These are phyloP conservation scores for Pseudohalonectria lignicola DNA, from an alignment of 2,329 filamentous ascomycete genomes.

Conservation along the genomic window DNA sequence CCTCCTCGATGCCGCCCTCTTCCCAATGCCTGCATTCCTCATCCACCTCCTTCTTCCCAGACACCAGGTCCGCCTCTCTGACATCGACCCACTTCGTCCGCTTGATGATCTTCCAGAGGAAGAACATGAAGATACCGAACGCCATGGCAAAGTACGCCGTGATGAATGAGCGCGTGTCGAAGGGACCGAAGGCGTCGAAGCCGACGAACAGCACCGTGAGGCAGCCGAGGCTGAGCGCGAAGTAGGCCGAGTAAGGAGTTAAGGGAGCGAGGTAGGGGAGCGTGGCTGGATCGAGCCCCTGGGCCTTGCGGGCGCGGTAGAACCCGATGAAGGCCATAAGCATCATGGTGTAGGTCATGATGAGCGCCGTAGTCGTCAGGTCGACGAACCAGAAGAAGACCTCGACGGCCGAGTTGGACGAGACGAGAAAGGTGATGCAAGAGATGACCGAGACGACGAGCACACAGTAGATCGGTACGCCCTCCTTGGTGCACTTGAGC, in stretches of 20 bases:
- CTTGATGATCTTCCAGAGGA: constrained; percentile 49
- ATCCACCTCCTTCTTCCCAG: constrained; percentile 48
- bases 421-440: constrained; percentile 20
- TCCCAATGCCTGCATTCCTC: constrained; percentile 17
- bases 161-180: constrained; percentile 25
- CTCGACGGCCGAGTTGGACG: constrained; percentile 17
- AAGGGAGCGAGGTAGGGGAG: constrained; percentile 38
- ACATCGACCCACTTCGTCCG: constrained; percentile 36
- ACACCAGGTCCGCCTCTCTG: constrained; percentile 40
- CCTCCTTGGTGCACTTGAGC: constrained; percentile 22
- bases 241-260: constrained; percentile 35
- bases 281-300: constrained; percentile 24
- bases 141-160: constrained; percentile 30
- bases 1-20: constrained; percentile 8
- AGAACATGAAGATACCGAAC: constrained; percentile 33
- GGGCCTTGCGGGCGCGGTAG: constrained; percentile 38
- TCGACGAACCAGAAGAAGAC: constrained; percentile 21
- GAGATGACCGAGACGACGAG: constrained; percentile 13
- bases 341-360: constrained; percentile 30
- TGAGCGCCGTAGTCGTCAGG: constrained; percentile 20
- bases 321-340: constrained; percentile 28
- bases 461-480: constrained; percentile 25
- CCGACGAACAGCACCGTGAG: constrained; percentile 40
- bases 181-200: constrained; percentile 39
- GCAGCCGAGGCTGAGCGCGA: constrained; percentile 31